A percentile compares a stretch with the other conserved stretches of the same genome.
phyloP scores from a whole-genome alignment of 768 basidiomycete genomes.

The Psilocybe cyanescens region DNA sequence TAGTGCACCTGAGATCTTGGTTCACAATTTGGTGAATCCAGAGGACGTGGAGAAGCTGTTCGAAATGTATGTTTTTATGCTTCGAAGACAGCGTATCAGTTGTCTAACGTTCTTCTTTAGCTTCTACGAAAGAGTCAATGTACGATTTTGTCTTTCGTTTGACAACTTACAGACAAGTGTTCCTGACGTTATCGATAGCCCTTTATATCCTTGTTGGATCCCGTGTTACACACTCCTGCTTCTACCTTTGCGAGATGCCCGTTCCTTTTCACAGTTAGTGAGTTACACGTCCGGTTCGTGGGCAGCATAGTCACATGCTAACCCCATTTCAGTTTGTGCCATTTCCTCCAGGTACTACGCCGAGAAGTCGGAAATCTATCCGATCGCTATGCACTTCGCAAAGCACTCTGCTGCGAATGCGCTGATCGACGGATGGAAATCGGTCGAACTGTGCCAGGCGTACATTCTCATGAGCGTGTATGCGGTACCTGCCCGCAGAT shows the following conservation, averaged over 20 bases:
- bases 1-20: conserved; percentile 79
- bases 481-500: conserved; percentile 76
- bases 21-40: conserved; percentile 78
- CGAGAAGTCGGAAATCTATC: conserved; percentile 83
- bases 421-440: conserved; percentile 81
- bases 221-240: conserved; percentile 78
- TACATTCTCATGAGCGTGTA: conserved; percentile 89
- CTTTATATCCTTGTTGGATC: conserved; percentile 79
- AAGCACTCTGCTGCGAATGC: conserved; percentile 82
- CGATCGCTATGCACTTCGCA: conserved; percentile 89
- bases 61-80: conserved; percentile 61
- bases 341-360: conserved; percentile 81
- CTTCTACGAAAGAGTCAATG: conserved; percentile 74
- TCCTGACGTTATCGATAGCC: conserved; percentile 39
- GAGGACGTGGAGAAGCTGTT: conserved; percentile 86
- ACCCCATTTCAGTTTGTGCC: conserved; percentile 65
- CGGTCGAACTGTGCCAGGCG: conserved; percentile 89
- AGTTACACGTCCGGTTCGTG: conserved; percentile 29
- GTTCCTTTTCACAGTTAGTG: conserved; percentile 88
- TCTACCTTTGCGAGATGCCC: conserved; percentile 84
- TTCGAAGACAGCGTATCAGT: not conserved
- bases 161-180: not conserved
- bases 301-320: conserved; percentile 1
- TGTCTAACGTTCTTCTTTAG: conserved; percentile 35
- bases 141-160: conserved; percentile 33